These are phyloP conservation scores for Theobroma cacao DNA, from an alignment of 345 rosid species.

Conservation along the genomic window DNA sequence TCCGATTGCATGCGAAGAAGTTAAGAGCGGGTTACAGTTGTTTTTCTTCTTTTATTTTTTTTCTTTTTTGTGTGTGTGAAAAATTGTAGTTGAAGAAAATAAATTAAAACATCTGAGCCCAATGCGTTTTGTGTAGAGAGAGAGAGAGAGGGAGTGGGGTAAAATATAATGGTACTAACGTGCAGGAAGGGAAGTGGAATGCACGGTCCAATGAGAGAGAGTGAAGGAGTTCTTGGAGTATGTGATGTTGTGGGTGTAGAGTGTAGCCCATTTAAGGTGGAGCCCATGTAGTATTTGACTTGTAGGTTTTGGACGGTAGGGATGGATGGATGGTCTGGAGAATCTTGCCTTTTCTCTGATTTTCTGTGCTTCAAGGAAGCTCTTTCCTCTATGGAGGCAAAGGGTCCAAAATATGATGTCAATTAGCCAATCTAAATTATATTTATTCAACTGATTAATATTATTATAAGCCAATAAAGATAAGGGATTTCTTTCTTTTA, in stretches of 20 bases:
- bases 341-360: background rate
- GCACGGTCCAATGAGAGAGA: background rate
- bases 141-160: background rate
- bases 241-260: background rate
- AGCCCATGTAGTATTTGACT: background rate
- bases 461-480: too few species aligned
- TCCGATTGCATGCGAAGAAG: slow-evolving; percentile 15
- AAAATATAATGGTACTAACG: background rate
- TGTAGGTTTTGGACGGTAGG: background rate
- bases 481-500: too few species aligned
- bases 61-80: background rate
- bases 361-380: too few species aligned
- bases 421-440: too few species aligned
- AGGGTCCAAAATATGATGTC: too few species aligned
- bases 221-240: background rate
- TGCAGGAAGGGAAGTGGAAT: background rate
- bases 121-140: background rate
- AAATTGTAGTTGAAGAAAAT: background rate
- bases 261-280: background rate
- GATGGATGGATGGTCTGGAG: background rate
- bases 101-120: background rate
- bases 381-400: too few species aligned
- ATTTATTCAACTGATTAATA: too few species aligned
- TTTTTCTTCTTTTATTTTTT: background rate
- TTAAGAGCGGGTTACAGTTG: slow-evolving; percentile 6